These are phyloP conservation scores for Thraustochytrium sp. DNA, from an alignment of 352 stramenopile genomes.

Conservation along the genomic window DNA sequence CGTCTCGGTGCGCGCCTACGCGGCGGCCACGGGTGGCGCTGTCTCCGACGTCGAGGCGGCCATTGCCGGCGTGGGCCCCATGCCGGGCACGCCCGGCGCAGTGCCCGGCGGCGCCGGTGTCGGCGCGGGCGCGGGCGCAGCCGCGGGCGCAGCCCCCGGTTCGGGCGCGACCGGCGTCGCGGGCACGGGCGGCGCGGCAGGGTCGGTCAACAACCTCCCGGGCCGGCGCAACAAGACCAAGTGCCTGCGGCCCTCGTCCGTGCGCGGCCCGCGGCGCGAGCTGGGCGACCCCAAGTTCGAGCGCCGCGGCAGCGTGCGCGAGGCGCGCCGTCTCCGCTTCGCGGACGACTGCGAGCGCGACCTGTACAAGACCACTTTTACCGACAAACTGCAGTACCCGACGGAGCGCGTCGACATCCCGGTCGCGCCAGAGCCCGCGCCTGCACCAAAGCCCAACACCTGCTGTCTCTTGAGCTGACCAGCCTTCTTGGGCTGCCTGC, in stretches of 20 bases:
- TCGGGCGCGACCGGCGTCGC: background rate
- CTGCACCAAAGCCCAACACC: no score
- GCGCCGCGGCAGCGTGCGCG: background rate
- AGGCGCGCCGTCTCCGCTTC: background rate
- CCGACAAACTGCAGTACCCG: conserved; percentile 9
- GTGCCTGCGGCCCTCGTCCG: background rate
- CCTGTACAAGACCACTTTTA: background rate
- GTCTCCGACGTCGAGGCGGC: no score
- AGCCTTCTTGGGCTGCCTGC: no score
- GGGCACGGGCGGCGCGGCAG: no score
- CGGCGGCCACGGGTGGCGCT: background rate
- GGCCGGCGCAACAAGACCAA: background rate
- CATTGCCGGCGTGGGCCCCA: no score
- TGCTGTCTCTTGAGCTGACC: no score
- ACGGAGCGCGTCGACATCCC: background rate
- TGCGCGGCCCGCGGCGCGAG: background rate
- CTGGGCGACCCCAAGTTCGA: conserved; percentile 2
- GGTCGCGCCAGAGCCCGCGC: no score
- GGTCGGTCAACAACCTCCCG: no score
- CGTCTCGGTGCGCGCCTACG: background rate
- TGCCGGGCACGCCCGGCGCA: no score
- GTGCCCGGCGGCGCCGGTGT: no score
- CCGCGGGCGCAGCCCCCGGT: no score
- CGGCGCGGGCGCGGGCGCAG: no score
- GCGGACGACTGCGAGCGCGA: background rate